Base-by-base conservation (phyloP, 192 early-diverging fungal genomes). In the Gigaspora rosea region DNA sequence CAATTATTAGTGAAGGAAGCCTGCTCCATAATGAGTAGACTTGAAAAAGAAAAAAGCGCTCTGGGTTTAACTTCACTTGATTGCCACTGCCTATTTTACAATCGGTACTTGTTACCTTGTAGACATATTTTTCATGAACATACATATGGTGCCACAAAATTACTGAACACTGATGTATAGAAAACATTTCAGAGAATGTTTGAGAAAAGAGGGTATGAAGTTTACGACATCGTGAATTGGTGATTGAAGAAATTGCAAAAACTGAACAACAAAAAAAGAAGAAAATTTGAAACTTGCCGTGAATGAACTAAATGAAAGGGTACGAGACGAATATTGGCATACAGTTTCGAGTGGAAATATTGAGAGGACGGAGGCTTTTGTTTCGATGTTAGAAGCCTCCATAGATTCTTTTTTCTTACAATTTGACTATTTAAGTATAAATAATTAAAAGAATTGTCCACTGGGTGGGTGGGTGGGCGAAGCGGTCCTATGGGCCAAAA, bases 111-210 rank as follows among this genome's bases (percentile, higher is more conserved):
- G 51, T 18, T 63, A 12, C 62, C 62, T 10, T 68, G 46, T 49
- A 68, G 35, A 20, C 66, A 68, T 22, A 68, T 68, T 48, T 68
- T 68, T 47, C 66, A 68, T 15, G 46, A 68, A 68, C 48, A 68
- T 48, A 68, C 46, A 35, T 48, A 68, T 68, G 51, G 51, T 15
- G 20, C 27, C 20, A 46, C 9, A 11, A 68, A 68, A 68, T 48
- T 77, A 49, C 51, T 77, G n/a, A 77, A 3, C 49, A 32, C 4
- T 27, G 65, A 77, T 22, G 52, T 16, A 33, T 77, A 65, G 65
- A 52, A 35, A 49, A 64, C 8, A 18, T 76, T 76, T 64, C 41
- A 76, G 36, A 4, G 46, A n/a, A 77, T 77, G 65, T 77, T 69
- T 36, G 32, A 77, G 57, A 51, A 77, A 68, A 35, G 46, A 69